A percentile compares a stretch with the other conserved stretches of the same genome.
phyloP scores from a whole-genome alignment of 2,329 filamentous ascomycete species.

The Hymenoscyphus infarciens region DNA sequence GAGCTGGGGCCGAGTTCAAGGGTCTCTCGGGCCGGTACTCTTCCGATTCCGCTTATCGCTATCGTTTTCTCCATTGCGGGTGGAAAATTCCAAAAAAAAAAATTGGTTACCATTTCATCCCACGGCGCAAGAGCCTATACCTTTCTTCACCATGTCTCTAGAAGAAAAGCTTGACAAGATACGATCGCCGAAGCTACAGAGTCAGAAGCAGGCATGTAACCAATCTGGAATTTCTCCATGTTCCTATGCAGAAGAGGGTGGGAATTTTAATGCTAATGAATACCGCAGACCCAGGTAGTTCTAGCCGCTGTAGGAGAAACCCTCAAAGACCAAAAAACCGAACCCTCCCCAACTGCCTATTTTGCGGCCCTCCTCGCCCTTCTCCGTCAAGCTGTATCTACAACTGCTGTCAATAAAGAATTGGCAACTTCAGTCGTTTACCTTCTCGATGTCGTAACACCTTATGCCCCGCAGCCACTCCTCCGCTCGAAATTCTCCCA shows the following conservation, averaged over 20 bases:
- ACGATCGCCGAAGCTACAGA: slow-evolving; percentile 92
- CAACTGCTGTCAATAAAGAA: slow-evolving; percentile 70
- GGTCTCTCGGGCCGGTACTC: background rate
- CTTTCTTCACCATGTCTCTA: slow-evolving; percentile 52
- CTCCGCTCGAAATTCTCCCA: slow-evolving; percentile 93
- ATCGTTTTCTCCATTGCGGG: background rate
- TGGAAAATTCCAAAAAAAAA: background rate
- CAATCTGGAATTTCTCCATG: background rate
- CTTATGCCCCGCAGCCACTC: slow-evolving; percentile 77
- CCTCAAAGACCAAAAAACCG: slow-evolving; percentile 80
- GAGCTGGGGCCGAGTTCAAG: background rate
- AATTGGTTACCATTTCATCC: slow-evolving; percentile 11
- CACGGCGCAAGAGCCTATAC: slow-evolving; percentile 30
- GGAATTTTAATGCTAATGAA: slow-evolving; percentile 10
- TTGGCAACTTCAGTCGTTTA: slow-evolving; percentile 86
- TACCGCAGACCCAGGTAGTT: slow-evolving; percentile 70
- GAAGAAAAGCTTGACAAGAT: slow-evolving; percentile 96
- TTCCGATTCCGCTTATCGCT: background rate
- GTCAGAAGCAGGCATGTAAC: slow-evolving; percentile 76
- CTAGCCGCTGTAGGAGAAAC: slow-evolving; percentile 91
- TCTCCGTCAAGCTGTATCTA: slow-evolving; percentile 70
- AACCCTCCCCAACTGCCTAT: slow-evolving; percentile 83
- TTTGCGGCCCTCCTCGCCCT: slow-evolving; percentile 93
- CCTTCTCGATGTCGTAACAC: slow-evolving; percentile 87
- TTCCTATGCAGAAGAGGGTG: background rate